phyloP scores from a whole-genome alignment of 1,284 basidiomycete genomes.

The Wolfiporia cocos region DNA sequence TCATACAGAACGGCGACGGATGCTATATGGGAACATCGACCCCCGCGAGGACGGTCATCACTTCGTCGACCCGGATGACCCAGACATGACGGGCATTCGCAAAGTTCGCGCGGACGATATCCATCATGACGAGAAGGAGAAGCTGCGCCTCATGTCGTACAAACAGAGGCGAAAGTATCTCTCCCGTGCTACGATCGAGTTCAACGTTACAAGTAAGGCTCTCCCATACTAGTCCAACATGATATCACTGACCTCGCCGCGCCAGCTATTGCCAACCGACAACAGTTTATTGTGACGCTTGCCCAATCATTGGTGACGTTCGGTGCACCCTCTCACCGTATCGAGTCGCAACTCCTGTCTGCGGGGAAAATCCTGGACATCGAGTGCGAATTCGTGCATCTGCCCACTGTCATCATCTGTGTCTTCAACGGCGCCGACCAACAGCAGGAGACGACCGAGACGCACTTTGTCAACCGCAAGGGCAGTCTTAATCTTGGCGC shows the following conservation, averaged over 20 bases:
- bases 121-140: conserved; percentile 52
- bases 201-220: conserved; percentile 58
- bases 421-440: conserved; percentile 57
- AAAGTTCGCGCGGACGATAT: conserved; percentile 45
- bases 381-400: conserved; percentile 74
- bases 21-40: conserved; percentile 6
- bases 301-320: conserved; percentile 60
- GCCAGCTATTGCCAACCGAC: conserved; percentile 47
- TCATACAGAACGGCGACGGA: not conserved
- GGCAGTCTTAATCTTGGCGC: conserved; percentile 70
- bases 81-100: conserved; percentile 22
- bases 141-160: conserved; percentile 58
- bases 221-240: not conserved
- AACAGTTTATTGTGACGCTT: conserved; percentile 57
- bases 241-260: not conserved
- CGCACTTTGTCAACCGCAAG: conserved; percentile 72
- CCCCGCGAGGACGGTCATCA: conserved; percentile 7
- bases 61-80: conserved; percentile 28
- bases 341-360: conserved; percentile 63
- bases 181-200: conserved; percentile 58
- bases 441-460: conserved; percentile 72
- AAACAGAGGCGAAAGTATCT: conserved; percentile 55
- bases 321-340: conserved; percentile 67
- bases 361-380: conserved; percentile 80
- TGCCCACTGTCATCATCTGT: conserved; percentile 77